Percentiles rank a stretch among this genome's conserved stretches.
Conservation (phyloP, 768 basidiomycete species). For the Naganishia randhawae region DNA sequence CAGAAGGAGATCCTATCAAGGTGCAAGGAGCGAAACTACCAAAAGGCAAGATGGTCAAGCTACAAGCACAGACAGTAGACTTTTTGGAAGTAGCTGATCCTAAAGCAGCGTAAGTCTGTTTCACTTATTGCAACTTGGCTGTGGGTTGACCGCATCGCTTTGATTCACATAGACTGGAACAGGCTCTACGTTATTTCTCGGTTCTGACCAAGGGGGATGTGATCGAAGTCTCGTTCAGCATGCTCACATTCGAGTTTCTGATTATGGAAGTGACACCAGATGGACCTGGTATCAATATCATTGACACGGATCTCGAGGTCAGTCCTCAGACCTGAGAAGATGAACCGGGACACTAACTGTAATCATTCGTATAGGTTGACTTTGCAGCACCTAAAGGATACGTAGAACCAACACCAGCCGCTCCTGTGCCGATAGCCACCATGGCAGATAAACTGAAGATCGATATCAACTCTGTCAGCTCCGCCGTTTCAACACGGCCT, state of each 20-base stretch:
- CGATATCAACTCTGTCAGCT: conserved; percentile 59
- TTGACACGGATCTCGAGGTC: conserved; percentile 89
- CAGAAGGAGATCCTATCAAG: conserved; percentile 91
- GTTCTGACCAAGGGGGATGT: conserved; percentile 91
- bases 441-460: conserved; percentile 98
- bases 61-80: conserved; percentile 90
- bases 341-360: not conserved
- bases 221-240: conserved; percentile 96
- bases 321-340: not conserved
- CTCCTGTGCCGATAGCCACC: conserved; percentile 73
- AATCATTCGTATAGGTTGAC: conserved; percentile 60
- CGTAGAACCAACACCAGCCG: conserved; percentile 72
- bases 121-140: not conserved
- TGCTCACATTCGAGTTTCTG: conserved; percentile 87
- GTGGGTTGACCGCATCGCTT: not conserved
- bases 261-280: conserved; percentile 86
- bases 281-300: conserved; percentile 77
- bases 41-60: conserved; percentile 92
- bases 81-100: conserved; percentile 97
- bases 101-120: conserved; percentile 79
- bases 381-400: conserved; percentile 82
- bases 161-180: conserved; percentile 68
- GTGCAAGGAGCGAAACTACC: conserved; percentile 80
- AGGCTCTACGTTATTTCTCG: conserved; percentile 88
- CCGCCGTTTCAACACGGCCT: conserved; percentile 50